Evolutionary conservation across 2,329 filamentous ascomycete species (phyloP).

Genomic region (Cercospora janseana): DNA sequence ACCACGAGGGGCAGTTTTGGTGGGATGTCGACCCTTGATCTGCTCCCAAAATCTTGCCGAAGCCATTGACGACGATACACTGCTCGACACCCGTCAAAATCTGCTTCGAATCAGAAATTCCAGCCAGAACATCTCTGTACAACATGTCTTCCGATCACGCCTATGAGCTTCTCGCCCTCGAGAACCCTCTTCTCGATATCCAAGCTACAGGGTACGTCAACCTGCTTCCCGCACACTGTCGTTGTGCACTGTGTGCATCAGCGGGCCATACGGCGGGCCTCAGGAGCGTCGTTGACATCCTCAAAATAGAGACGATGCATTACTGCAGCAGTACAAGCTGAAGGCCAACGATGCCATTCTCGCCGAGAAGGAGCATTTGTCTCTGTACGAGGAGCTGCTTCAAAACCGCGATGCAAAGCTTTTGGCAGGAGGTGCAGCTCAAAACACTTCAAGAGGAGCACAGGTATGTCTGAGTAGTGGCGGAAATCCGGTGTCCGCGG

Average conservation of each 20-base stretch:
- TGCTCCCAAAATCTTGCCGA: slow-evolving; percentile 4
- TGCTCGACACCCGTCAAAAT: background rate
- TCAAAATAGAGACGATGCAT: slow-evolving; percentile 65
- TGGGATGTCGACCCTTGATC: slow-evolving; percentile 1
- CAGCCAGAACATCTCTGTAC: background rate
- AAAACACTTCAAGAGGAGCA: slow-evolving; percentile 94
- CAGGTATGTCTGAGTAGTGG: slow-evolving; percentile 52
- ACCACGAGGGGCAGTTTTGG: slow-evolving; percentile 2
- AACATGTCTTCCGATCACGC: slow-evolving; percentile 46
- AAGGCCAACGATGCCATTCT: slow-evolving; percentile 98
- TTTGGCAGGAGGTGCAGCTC: slow-evolving; percentile 91
- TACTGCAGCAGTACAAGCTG: slow-evolving; percentile 88
- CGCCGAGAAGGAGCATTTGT: slow-evolving; percentile 84
- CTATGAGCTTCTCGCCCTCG: slow-evolving; percentile 86
- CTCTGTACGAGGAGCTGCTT: slow-evolving; percentile 89
- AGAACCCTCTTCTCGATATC: slow-evolving; percentile 98
- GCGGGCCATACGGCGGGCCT: no score
- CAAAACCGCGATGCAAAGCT: slow-evolving; percentile 90
- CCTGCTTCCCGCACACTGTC: background rate
- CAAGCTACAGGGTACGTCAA: slow-evolving; percentile 67
- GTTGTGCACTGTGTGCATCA: no score
- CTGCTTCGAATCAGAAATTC: background rate
- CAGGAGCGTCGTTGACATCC: background rate
- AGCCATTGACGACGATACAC: background rate
- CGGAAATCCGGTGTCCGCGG: no score